Evolutionary conservation across 352 stramenopile genomes (phyloP), one percentile per base, ranked within the genome.

Genomic region (Pythium guiyangense): DNA sequence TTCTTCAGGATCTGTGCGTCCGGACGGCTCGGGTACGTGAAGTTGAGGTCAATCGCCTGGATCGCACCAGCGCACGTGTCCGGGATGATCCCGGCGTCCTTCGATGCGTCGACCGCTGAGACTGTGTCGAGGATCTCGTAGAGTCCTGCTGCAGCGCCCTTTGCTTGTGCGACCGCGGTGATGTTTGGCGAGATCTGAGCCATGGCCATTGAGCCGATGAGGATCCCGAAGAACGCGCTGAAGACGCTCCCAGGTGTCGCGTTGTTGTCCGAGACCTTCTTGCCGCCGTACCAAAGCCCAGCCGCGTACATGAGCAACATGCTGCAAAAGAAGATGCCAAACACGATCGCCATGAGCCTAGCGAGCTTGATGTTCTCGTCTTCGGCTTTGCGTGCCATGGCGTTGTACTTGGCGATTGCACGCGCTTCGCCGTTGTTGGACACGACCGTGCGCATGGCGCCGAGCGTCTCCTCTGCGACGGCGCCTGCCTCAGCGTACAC

Each of bases 391-490:
- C 54, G 18, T 3, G 60, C 49, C n/a, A 73, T 70, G 14, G 39
- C 44, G 0, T 69, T 55, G 56, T 71, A 86, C 56, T 69, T 80
- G 1, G 45, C 43, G 45, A 86, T 78, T 25, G 73, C 73, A 12
- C 63, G 67, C 47, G 55, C 34, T 57, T 83, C 75, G n/a, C 53
- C 70, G 34, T 81, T 83, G 20, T 74, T 51, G 3, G 72, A 81
- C 20, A 59, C 66, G n/a, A 86, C 65, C 4, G 77, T 87, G 54
- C 74, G 77, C 25, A 88, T 88, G 15, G 73, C 68, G 42, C 70
- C 62, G 17, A 88, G 53, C 10, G 75, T 88, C 42, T 88, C 77
- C 49, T 88, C 77, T 5, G 75, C 77, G 18, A 86, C 63, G 2
- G 73, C 71, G 3, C 73, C 73, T 0, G 73, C 75, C 29, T 81